phyloP scores from a whole-genome alignment of 1,284 basidiomycete species.

The Ganoderma lucidum region DNA sequence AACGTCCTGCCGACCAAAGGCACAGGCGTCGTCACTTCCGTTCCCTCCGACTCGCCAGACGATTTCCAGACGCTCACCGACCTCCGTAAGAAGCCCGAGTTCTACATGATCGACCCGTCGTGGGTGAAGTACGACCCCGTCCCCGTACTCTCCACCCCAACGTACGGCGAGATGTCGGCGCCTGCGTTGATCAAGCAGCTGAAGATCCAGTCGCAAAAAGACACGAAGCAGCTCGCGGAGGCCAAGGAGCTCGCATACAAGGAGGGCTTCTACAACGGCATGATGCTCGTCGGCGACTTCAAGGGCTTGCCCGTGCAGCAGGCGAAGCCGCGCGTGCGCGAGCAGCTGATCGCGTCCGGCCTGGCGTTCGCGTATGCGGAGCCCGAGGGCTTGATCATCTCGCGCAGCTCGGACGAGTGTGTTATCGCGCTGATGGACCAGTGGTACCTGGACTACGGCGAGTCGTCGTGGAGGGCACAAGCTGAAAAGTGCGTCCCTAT shows the following conservation, averaged over 20 bases:
- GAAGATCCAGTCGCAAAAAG: constrained; percentile 97
- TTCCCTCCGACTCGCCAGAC: constrained; percentile 98
- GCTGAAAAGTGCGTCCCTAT: constrained; percentile 75
- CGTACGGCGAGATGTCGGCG: constrained; percentile 93
- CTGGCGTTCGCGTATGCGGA: constrained; percentile 94
- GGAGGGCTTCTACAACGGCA: constrained; percentile 96
- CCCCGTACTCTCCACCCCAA: constrained; percentile 88
- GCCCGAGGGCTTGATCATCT: constrained; percentile 93
- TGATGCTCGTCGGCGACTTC: constrained; percentile 90
- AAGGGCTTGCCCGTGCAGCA: constrained; percentile 90
- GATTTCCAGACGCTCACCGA: constrained; percentile 94
- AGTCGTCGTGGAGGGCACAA: constrained; percentile 86
- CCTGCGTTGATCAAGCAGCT: constrained; percentile 88
- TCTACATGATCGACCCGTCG: constrained; percentile 92
- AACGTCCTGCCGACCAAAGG: constrained; percentile 97
- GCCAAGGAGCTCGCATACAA: constrained; percentile 99
- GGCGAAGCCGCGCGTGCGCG: constrained; percentile 90
- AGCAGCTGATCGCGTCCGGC: constrained; percentile 82
- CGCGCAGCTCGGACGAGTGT: constrained; percentile 93
- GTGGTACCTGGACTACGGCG: constrained; percentile 99
- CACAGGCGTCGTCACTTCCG: constrained; percentile 98
- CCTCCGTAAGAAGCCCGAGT: constrained; percentile 96
- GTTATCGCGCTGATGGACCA: constrained; percentile 99
- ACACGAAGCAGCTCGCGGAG: constrained; percentile 91
- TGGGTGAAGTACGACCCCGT: constrained; percentile 92